Evolutionary conservation across 306 rosid species (phyloP).

Genomic region (Prunus campanulata): DNA sequence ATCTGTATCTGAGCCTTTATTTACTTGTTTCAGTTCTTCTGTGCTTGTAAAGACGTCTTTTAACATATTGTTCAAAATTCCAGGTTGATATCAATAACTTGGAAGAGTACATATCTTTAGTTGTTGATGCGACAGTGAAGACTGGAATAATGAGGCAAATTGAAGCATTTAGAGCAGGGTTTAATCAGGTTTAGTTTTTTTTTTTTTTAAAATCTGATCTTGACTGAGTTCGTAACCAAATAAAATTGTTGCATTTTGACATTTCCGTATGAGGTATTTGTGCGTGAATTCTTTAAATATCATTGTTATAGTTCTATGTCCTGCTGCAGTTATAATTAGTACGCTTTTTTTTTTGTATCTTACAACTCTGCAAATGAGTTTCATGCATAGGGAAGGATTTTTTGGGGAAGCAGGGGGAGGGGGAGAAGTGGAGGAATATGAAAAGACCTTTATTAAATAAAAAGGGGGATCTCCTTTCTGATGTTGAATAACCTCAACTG

Average conservation of each 20-base stretch:
- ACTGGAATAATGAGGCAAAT: slow-evolving; percentile 77
- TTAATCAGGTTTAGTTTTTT: slow-evolving; percentile 70
- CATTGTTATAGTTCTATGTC: neutral
- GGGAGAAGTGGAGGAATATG: neutral
- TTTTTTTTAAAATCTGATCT: neutral
- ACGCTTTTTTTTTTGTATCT: neutral
- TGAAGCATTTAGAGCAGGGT: slow-evolving; percentile 93
- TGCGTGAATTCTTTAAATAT: neutral
- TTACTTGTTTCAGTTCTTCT: neutral
- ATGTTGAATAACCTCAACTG: neutral
- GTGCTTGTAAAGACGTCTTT: slow-evolving; percentile 4
- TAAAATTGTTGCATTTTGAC: neutral
- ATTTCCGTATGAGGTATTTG: neutral
- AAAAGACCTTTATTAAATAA: neutral
- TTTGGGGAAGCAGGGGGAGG: neutral
- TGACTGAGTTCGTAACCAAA: neutral
- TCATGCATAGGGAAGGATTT: neutral
- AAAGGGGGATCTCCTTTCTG: neutral
- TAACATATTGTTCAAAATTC: slow-evolving; percentile 13
- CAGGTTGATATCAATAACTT: slow-evolving; percentile 89
- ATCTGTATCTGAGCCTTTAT: neutral
- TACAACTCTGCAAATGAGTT: slow-evolving; percentile 2
- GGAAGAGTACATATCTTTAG: slow-evolving; percentile 82
- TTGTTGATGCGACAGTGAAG: slow-evolving; percentile 87
- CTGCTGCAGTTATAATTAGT: neutral